Base-by-base conservation (phyloP, 2,329 filamentous ascomycete genomes). In the Penicillium expansum region DNA sequence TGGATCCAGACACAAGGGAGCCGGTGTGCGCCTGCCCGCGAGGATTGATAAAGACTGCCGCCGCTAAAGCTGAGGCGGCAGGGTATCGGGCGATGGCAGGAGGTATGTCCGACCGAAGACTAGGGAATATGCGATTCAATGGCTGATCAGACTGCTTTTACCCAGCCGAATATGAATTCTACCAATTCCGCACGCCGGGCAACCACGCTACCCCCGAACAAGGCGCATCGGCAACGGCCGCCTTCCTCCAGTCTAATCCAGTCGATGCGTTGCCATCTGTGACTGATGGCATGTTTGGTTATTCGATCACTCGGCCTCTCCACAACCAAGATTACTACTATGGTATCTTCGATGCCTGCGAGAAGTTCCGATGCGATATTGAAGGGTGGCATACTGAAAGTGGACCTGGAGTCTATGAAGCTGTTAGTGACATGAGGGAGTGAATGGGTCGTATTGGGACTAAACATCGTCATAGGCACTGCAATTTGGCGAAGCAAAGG, bases 341-440 rank as follows among this genome's bases (percentile, higher is more conserved):
- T 72, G 86, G 88, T 44, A 84, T 96, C 48, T 96, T 91, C 74
- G 85, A 95, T 62, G 84, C 88, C 0, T 95, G 91, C 77, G 81
- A 83, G 62, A 80, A 85, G 58, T 96, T 96, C 77, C 79, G 82
- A 39, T 94, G 91, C 69, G 83, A 88, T 61, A 89, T 97, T 48
- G 92, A 97, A 73, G 91, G 92, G 44, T 97, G 92, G 92, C 92
- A 97, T 77, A 96, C 92, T 9, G 92, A 97, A 77, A 92, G 88
- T 63, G 92, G 92, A 0, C 92, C 92, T 0, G 92, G 92, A 43
- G 94, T 99, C 4, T 97, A 93, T 72, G 94, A 99, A 78, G 94
- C 94, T 13, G 92, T 83, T 65, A 66, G 79, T 72, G 43, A 24
- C n/a, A 35, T 13, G 24, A 38, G 24, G 37, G 16, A 32, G 13